Conservation (phyloP, 805 yeast species). For the Candida xyloterini region DNA sequence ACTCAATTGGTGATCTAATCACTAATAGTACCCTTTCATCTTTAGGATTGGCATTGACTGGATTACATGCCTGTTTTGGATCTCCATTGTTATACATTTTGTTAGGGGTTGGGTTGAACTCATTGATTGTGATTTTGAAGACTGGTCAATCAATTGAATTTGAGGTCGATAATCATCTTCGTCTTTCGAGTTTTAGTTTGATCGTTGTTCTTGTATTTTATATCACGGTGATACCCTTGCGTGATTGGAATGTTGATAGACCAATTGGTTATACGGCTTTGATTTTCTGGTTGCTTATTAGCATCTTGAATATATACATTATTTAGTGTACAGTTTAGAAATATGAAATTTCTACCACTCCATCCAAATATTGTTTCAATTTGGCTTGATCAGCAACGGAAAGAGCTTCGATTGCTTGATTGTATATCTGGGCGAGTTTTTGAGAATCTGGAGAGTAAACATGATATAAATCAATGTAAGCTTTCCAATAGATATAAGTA, state of each 20-base stretch:
- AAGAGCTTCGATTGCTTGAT: constrained; percentile 4
- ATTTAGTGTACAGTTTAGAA: constrained; percentile 8
- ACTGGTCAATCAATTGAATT: constrained; percentile 30
- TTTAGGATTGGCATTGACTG: constrained; percentile 39
- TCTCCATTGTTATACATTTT: constrained; percentile 48
- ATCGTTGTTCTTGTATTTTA: constrained; percentile 39
- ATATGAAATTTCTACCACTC: constrained; percentile 7
- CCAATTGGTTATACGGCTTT: constrained; percentile 37
- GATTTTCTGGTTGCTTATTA: constrained; percentile 31
- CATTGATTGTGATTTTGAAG: constrained; percentile 31
- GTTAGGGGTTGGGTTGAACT: constrained; percentile 50
- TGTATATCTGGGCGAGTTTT: constrained; percentile 9
- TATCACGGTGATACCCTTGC: constrained; percentile 41
- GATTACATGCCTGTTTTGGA: constrained; percentile 52
- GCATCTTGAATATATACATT: constrained; percentile 15
- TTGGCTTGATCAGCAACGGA: background rate
- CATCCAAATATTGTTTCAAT: constrained; percentile 3
- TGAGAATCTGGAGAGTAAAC: constrained; percentile 15
- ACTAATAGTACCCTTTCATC: constrained; percentile 45
- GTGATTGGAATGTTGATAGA: constrained; percentile 44
- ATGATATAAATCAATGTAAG: constrained; percentile 20
- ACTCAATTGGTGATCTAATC: constrained; percentile 50
- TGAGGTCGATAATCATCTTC: constrained; percentile 37
- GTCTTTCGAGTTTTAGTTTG: constrained; percentile 39
- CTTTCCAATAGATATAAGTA: constrained; percentile 25